These are phyloP conservation scores for Ceratobasidium theobromae DNA, from an alignment of 1,284 basidiomycete genomes.

Conservation along the genomic window DNA sequence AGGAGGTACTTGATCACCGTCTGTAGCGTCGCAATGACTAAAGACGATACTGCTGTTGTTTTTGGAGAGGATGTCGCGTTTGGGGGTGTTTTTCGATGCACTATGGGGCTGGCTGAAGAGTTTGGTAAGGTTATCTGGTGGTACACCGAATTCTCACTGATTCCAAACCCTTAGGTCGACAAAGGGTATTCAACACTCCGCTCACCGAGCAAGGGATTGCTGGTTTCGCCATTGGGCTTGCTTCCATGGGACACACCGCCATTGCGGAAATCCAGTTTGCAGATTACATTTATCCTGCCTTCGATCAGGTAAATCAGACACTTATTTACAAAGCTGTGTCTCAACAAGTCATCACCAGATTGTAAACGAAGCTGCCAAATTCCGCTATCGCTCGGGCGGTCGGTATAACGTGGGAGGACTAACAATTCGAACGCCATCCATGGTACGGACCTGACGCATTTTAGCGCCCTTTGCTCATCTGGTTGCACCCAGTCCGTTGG, in stretches of 20 bases:
- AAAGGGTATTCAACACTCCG: conserved; percentile 95
- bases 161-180: conserved; percentile 58
- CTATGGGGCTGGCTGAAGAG: conserved; percentile 89
- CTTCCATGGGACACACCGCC: conserved; percentile 90
- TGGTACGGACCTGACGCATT: conserved; percentile 47
- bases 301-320: conserved; percentile 69
- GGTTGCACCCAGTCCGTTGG: conserved; percentile 60
- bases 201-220: conserved; percentile 93
- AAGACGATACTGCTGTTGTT: conserved; percentile 83
- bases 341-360: conserved; percentile 52
- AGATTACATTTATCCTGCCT: conserved; percentile 88
- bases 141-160: background rate
- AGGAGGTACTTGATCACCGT: background rate
- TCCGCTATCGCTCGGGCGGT: conserved; percentile 86
- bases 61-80: conserved; percentile 96
- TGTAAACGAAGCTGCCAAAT: conserved; percentile 95
- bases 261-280: conserved; percentile 92
- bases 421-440: conserved; percentile 85
- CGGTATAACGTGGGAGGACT: conserved; percentile 80
- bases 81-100: conserved; percentile 89
- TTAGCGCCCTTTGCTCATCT: background rate
- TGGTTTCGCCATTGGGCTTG: conserved; percentile 90
- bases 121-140: conserved; percentile 60
- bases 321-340: background rate
- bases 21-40: conserved; percentile 71